Evolutionary conservation across 2,329 filamentous ascomycete genomes (phyloP).

Genomic region (Calonectria pseudoreteaudii): DNA sequence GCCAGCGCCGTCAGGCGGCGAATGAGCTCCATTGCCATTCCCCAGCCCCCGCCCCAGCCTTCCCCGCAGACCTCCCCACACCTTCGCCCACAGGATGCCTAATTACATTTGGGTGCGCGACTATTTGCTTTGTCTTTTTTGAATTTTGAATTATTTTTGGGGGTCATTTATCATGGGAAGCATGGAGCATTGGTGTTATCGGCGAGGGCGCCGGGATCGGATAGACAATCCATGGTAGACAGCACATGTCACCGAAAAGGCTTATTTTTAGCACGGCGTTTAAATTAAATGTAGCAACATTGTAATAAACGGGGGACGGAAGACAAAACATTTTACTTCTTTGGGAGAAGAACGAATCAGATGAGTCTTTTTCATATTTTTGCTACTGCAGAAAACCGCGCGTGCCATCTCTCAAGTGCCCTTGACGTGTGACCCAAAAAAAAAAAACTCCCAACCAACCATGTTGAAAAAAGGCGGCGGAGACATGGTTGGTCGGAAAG

Average conservation of each 20-base stretch:
- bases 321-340: neutral
- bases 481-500: neutral
- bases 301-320: neutral
- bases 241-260: neutral
- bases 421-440: neutral
- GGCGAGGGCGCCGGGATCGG: neutral
- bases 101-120: neutral
- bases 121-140: neutral
- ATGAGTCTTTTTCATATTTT: neutral
- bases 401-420: neutral
- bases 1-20: slow-evolving; percentile 11
- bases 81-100: neutral
- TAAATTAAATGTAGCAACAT: neutral
- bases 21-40: slow-evolving; percentile 17
- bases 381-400: neutral
- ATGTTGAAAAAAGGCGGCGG: neutral
- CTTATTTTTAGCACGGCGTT: slow-evolving; percentile 9
- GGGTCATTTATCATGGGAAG: neutral
- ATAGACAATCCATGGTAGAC: neutral
- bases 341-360: neutral
- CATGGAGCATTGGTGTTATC: neutral
- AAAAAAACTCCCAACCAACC: neutral
- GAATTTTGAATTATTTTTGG: too few relatives aligned
- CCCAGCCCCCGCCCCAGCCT: neutral
- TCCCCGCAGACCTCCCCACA: neutral